A percentile compares a stretch with the other conserved stretches of the same genome.
These are phyloP conservation scores for Elsinoe perseae DNA, from an alignment of 2,329 filamentous ascomycete genomes.

Conservation along the genomic window DNA sequence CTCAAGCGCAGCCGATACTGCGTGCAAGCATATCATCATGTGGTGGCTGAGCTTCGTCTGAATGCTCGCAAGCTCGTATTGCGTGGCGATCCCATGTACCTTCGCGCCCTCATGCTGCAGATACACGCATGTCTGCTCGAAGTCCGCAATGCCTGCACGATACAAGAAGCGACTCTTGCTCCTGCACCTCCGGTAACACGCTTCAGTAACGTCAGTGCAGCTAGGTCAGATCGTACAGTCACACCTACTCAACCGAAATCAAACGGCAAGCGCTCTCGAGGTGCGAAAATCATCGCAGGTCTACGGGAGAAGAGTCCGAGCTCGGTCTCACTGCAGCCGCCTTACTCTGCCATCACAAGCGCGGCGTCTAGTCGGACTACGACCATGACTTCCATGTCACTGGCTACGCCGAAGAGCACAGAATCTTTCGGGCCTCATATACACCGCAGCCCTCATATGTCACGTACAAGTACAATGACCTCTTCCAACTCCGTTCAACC, in stretches of 20 bases:
- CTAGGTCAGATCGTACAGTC: slow-evolving; percentile 29
- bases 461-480: slow-evolving; percentile 38
- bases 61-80: slow-evolving; percentile 46
- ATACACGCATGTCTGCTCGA: slow-evolving; percentile 53
- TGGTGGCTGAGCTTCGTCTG: slow-evolving; percentile 43
- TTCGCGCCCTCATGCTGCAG: slow-evolving; percentile 52
- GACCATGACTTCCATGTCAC: slow-evolving; percentile 42
- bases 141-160: slow-evolving; percentile 50
- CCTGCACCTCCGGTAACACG: background rate
- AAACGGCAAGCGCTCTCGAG: slow-evolving; percentile 40
- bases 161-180: slow-evolving; percentile 36
- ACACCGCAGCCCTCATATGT: slow-evolving; percentile 30
- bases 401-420: slow-evolving; percentile 67
- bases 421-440: slow-evolving; percentile 58
- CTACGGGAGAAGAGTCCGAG: slow-evolving; percentile 22
- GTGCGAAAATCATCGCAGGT: slow-evolving; percentile 45
- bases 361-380: slow-evolving; percentile 46
- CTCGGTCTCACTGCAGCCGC: slow-evolving; percentile 18
- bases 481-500: slow-evolving; percentile 40
- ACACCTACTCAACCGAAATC: slow-evolving; percentile 43
- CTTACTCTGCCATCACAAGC: slow-evolving; percentile 28
- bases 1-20: slow-evolving; percentile 39
- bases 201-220: slow-evolving; percentile 21
- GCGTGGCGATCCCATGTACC: slow-evolving; percentile 48
- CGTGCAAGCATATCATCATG: slow-evolving; percentile 44